phyloP scores from a whole-genome alignment of 176 grass and related monocot genomes.

The Microstegium vimineum region DNA sequence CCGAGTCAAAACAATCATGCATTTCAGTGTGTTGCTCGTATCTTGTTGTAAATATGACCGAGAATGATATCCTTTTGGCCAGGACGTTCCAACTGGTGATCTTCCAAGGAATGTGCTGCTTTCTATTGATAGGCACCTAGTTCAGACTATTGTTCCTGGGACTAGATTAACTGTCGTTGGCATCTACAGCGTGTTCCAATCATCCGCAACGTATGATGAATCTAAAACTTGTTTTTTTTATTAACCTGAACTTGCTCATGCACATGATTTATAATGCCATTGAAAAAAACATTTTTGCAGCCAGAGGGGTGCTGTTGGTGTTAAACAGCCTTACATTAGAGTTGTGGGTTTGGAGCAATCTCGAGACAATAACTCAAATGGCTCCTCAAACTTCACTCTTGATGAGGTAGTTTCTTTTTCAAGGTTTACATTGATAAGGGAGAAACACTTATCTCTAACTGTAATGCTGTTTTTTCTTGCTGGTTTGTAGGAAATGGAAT shows the following conservation, averaged over 20 bases:
- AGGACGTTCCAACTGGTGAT: slow-evolving; percentile 99
- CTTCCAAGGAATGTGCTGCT: slow-evolving; percentile 91
- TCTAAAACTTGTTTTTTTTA: no score
- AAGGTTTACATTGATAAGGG: not conserved
- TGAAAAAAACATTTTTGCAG: slow-evolving; percentile 40
- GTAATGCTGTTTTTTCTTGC: not conserved
- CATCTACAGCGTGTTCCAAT: slow-evolving; percentile 91
- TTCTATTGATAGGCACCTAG: slow-evolving; percentile 83
- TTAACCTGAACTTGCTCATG: not conserved
- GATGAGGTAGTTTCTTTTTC: slow-evolving; percentile 57
- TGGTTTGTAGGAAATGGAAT: slow-evolving; percentile 64
- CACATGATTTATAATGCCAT: not conserved
- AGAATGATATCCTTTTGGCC: not conserved
- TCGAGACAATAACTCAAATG: slow-evolving; percentile 69
- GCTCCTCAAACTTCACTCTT: slow-evolving; percentile 74
- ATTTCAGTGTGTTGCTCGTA: not conserved
- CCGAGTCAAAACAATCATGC: not conserved
- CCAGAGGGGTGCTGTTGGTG: slow-evolving; percentile 82
- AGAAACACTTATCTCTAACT: not conserved
- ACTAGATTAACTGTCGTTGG: slow-evolving; percentile 88
- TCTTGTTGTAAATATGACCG: not conserved
- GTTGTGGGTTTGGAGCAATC: slow-evolving; percentile 89
- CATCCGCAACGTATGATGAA: slow-evolving; percentile 70
- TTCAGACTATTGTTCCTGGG: slow-evolving; percentile 96
- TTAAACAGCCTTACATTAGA: slow-evolving; percentile 99